Conservation (phyloP, 1,139 yeast genomes). For the Hansenula lynferdii region DNA sequence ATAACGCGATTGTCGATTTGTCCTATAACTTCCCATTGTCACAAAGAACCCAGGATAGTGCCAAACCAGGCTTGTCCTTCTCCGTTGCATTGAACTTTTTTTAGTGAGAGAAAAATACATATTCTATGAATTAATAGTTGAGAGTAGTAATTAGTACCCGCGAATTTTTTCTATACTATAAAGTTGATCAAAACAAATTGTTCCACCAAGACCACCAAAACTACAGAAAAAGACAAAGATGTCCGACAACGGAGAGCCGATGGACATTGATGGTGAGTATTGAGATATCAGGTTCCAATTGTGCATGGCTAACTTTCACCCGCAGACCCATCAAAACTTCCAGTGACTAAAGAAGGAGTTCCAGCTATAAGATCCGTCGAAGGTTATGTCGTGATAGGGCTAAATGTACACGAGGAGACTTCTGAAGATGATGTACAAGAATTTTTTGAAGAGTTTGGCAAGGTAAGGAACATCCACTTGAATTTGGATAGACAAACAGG, state of each 20-base stretch:
- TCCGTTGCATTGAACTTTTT: conserved; percentile 26
- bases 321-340: neutral
- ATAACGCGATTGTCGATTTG: conserved; percentile 25
- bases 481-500: conserved; percentile 41
- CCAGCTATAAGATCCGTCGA: conserved; percentile 27
- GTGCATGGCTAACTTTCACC: too few relatives aligned
- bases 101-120: conserved; percentile 4
- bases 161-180: too few relatives aligned
- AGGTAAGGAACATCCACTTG: conserved; percentile 32
- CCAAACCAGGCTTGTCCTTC: conserved; percentile 29
- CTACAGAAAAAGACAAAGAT: neutral
- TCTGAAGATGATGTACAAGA: conserved; percentile 40
- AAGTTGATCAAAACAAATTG: too few relatives aligned
- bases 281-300: neutral
- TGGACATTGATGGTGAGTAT: conserved; percentile 7
- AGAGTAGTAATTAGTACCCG: neutral
- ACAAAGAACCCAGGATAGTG: conserved; percentile 22
- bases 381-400: conserved; percentile 38
- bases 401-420: conserved; percentile 40
- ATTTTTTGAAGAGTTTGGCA: conserved; percentile 36
- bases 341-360: conserved; percentile 9
- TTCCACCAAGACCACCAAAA: neutral
- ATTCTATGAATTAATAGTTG: neutral
- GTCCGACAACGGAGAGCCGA: conserved; percentile 4
- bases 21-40: conserved; percentile 29